Evolutionary conservation across 2,329 filamentous ascomycete species (phyloP).

Genomic region (Alternaria postmessia): DNA sequence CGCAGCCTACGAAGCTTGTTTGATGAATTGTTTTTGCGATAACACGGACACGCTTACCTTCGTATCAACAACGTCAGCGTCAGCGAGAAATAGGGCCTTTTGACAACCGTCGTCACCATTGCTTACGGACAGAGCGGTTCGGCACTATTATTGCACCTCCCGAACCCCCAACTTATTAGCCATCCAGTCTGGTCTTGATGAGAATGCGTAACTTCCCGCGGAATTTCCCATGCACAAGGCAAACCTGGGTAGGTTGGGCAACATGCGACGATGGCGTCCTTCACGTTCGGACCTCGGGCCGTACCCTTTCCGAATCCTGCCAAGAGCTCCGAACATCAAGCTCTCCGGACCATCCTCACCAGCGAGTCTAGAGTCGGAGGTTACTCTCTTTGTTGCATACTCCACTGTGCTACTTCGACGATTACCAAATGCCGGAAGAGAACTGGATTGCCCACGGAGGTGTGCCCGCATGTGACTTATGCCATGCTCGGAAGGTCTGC

Average conservation of each 20-base stretch:
- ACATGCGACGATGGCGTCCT: slow-evolving; percentile 1
- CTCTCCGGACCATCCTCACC: slow-evolving; percentile 2
- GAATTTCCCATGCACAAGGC: slow-evolving; percentile 1
- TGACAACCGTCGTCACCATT: not conserved
- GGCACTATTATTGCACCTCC: not conserved
- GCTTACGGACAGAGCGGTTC: not conserved
- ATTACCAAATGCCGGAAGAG: slow-evolving; percentile 40
- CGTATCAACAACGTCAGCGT: not conserved
- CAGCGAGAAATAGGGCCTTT: not conserved
- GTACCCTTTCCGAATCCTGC: slow-evolving; percentile 4
- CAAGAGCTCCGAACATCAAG: slow-evolving; percentile 15
- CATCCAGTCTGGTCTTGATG: not conserved
- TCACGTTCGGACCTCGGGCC: slow-evolving; percentile 10
- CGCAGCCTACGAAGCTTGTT: not conserved
- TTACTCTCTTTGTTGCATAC: not conserved
- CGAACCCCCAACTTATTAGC: not conserved
- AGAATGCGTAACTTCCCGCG: not conserved
- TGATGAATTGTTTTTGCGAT: not conserved
- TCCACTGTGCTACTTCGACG: not conserved
- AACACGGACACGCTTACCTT: not conserved
- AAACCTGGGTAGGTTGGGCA: not conserved
- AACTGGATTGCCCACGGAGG: slow-evolving; percentile 44
- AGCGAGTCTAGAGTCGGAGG: not conserved
- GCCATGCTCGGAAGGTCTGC: slow-evolving; percentile 31
- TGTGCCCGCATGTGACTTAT: slow-evolving; percentile 42